Evolutionary conservation across 768 basidiomycete genomes (phyloP), one percentile per base, ranked within the genome.

Genomic region (Kwoniella pini): DNA sequence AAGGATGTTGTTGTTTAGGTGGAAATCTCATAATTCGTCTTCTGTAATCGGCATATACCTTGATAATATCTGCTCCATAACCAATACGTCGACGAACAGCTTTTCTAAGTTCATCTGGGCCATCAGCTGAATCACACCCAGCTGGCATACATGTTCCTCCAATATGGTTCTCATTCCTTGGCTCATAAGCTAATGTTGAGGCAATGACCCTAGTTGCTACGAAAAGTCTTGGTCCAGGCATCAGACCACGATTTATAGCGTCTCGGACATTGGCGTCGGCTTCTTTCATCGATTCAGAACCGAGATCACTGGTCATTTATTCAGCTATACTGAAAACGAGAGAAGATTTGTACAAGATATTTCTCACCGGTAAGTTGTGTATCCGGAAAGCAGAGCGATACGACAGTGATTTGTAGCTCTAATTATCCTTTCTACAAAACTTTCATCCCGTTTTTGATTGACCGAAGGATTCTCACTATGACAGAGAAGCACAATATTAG

Each of bases 1-100:
- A 53, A 2, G 52, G 59, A 22, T 53, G 45, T 22, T 44, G 52
- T 36, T 53, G 52, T 19, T 54, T 54, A 1, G 33, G 57, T 9
- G 67, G 67, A 31, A 65, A 64, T 7, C 67, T 15, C 42, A 64
- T 36, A 9, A 50, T 26, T 40, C 67, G 42, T 31, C 63, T 39
- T n/a, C 55, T 19, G 48, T 68, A 68, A 44, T 64, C 63, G 1
- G 63, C 63, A 49, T 68, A 68, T 36, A 68, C 61, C 54, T 68
- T 68, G 57, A 68, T 68, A 13, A 68, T 24, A 51, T 68, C 67
- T n/a, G 67, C 67, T 1, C 67, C 67, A 22, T 60, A 54, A 1
- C 67, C 67, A 17, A 68, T 64, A 15, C 63, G 40, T 33, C 63
- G 36, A 22, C 67, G 26, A 1, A 68, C 67, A 13, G 49, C 67